These are phyloP conservation scores for Exophiala mesophila DNA, from an alignment of 2,329 filamentous ascomycete genomes.

Conservation along the genomic window DNA sequence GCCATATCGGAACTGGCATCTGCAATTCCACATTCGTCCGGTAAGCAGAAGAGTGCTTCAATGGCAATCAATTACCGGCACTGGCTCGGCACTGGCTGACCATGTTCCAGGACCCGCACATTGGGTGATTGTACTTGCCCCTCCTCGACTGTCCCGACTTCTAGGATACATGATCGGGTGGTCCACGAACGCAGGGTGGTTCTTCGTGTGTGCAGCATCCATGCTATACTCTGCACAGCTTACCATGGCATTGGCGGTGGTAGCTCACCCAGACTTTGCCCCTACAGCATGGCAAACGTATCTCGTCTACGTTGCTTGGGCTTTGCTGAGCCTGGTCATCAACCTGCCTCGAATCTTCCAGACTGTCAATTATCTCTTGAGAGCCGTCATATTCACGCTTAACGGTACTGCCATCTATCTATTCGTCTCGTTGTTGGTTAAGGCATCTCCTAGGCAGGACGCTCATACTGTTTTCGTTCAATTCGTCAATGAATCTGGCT, in stretches of 20 bases:
- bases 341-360: conserved; percentile 10
- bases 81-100: no score
- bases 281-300: conserved; percentile 23
- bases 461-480: conserved; percentile 10
- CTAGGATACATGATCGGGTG: conserved; percentile 47
- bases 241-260: conserved; percentile 6
- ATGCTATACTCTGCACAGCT: conserved; percentile 5
- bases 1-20: no score
- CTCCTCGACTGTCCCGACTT: conserved; percentile 42
- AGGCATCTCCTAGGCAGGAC: conserved; percentile 11
- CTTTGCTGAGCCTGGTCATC: conserved; percentile 5
- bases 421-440: conserved; percentile 27
- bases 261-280: conserved; percentile 9
- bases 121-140: conserved; percentile 33
- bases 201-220: conserved; percentile 46
- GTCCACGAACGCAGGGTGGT: conserved; percentile 50
- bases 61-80: no score
- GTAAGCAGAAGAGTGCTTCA: no score
- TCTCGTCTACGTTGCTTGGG: conserved; percentile 19
- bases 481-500: conserved; percentile 25
- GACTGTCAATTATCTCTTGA: conserved; percentile 7
- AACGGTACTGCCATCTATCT: conserved; percentile 21
- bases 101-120: conserved; percentile 4
- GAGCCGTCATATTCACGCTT: conserved; percentile 9
- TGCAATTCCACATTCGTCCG: no score